These are phyloP conservation scores for Medicago arabica DNA, from an alignment of 306 rosid species.

Conservation along the genomic window DNA sequence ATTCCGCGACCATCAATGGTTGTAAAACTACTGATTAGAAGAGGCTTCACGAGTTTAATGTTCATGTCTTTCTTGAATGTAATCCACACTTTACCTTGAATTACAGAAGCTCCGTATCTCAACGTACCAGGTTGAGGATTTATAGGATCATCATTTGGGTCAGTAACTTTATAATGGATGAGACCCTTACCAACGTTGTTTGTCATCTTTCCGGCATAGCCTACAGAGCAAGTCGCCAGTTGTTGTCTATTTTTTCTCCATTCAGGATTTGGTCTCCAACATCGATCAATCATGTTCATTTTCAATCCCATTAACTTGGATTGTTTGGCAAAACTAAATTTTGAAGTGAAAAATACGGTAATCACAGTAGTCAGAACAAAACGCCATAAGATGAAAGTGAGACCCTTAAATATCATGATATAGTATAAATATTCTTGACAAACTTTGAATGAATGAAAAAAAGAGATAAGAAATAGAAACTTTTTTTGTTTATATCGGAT, in stretches of 20 bases:
- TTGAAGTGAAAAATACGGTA: background rate
- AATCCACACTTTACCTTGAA: conserved; percentile 51
- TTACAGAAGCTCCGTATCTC: conserved; percentile 45
- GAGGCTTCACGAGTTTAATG: conserved; percentile 35
- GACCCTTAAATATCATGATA: conserved; percentile 12
- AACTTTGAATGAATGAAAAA: background rate
- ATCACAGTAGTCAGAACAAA: conserved; percentile 20
- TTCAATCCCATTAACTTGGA: conserved; percentile 15
- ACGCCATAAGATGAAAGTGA: background rate
- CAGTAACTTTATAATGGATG: conserved; percentile 45
- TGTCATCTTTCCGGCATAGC: conserved; percentile 46
- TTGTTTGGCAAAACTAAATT: conserved; percentile 23
- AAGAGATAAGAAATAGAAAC: background rate
- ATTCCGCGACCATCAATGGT: conserved; percentile 48
- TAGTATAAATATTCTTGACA: too few relatives aligned
- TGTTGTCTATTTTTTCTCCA: conserved; percentile 40
- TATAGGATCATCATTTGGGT: conserved; percentile 39
- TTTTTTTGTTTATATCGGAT: background rate
- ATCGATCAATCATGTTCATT: conserved; percentile 48
- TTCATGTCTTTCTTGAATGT: conserved; percentile 44
- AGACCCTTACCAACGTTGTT: conserved; percentile 37
- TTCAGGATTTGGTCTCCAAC: conserved; percentile 44
- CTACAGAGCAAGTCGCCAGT: conserved; percentile 43
- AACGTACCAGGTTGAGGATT: conserved; percentile 38
- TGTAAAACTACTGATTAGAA: conserved; percentile 54